Conservation (phyloP, 371 early-diverging fungal genomes). For the Apophysomyces sp. region DNA sequence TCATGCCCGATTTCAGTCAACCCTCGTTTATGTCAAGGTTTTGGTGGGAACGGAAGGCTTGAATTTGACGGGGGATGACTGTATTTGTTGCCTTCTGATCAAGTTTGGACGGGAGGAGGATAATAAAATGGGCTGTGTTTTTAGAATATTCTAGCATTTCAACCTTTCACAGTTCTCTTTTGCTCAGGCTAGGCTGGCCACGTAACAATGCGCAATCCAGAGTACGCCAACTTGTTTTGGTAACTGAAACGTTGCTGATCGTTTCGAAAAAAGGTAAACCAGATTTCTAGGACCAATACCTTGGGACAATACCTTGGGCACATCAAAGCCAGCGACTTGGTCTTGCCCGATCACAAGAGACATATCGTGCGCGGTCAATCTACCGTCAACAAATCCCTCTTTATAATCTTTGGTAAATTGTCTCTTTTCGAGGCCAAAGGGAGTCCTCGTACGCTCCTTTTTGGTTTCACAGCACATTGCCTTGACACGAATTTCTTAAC, state of each 20-base stretch:
- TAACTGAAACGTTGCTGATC: too few relatives aligned
- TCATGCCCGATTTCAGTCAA: too few relatives aligned
- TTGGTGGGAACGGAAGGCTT: too few relatives aligned
- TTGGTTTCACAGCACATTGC: too few relatives aligned
- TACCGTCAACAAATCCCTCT: conserved; percentile 58
- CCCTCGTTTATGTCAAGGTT: too few relatives aligned
- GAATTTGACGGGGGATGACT: too few relatives aligned
- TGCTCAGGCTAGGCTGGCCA: conserved; percentile 55
- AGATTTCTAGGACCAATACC: conserved; percentile 42
- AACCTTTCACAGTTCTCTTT: too few relatives aligned
- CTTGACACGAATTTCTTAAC: too few relatives aligned
- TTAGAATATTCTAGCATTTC: not conserved
- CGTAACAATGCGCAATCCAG: conserved; percentile 60
- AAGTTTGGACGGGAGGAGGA: conserved; percentile 59
- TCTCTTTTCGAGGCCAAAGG: too few relatives aligned
- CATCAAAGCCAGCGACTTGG: conserved; percentile 53
- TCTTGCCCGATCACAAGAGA: conserved; percentile 56
- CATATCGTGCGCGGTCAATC: conserved; percentile 47
- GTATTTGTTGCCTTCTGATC: conserved; percentile 55
- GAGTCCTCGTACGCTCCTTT: too few relatives aligned
- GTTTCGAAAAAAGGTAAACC: too few relatives aligned
- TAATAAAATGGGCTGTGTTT: not conserved
- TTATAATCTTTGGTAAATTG: conserved; percentile 64
- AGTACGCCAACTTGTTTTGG: conserved; percentile 60
- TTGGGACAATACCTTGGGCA: conserved; percentile 56